Conservation (phyloP, 176 grass and related monocot genomes). For the Thalia dealbata region DNA sequence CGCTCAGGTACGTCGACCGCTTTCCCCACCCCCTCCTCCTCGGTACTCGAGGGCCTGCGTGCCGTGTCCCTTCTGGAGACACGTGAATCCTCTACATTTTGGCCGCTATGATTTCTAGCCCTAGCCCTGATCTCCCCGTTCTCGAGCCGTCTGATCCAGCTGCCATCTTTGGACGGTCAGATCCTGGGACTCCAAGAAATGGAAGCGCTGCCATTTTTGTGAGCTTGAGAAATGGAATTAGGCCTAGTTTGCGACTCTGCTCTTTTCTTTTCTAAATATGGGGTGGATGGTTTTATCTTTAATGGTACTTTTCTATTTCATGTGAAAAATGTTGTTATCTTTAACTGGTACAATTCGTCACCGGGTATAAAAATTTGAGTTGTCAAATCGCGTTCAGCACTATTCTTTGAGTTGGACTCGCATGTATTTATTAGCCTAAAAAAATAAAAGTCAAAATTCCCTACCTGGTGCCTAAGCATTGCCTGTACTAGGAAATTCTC, state of each 20-base stretch:
- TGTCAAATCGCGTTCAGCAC: too few species aligned
- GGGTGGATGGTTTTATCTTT: too few species aligned
- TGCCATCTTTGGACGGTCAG: neutral
- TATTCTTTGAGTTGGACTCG: neutral
- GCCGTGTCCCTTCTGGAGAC: neutral
- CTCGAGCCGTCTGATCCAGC: neutral
- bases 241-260: too few species aligned
- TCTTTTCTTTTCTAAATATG: too few species aligned
- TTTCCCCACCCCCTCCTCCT: neutral
- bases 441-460: neutral
- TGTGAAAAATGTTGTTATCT: too few species aligned
- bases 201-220: neutral
- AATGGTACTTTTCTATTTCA: too few species aligned
- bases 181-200: neutral
- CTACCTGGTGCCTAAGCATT: neutral
- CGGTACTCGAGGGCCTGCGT: neutral
- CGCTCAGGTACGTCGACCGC: slow-evolving; percentile 27
- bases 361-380: too few species aligned
- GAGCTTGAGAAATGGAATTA: neutral
- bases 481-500: neutral
- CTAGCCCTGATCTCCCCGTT: neutral
- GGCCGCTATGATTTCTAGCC: neutral
- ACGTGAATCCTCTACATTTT: neutral
- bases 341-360: too few species aligned
- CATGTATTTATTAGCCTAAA: neutral